These are phyloP conservation scores for Trametes coccinea DNA, from an alignment of 768 basidiomycete genomes.

Conservation along the genomic window DNA sequence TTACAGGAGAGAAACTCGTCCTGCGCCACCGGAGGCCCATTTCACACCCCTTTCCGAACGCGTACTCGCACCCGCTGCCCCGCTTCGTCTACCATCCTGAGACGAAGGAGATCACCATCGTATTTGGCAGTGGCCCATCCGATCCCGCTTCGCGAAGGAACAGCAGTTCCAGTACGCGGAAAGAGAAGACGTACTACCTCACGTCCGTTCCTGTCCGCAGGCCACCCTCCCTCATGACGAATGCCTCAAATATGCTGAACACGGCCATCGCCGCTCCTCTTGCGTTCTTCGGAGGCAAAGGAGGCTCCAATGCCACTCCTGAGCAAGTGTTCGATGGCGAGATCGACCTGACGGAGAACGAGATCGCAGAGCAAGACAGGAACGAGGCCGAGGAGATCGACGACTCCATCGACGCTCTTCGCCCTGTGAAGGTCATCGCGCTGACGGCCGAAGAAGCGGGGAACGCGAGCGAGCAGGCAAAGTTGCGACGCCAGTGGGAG, in stretches of 20 bases:
- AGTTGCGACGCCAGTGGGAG: constrained; percentile 49
- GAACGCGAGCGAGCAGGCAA: constrained; percentile 37
- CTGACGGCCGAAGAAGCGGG: constrained; percentile 39
- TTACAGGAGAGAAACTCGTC: constrained; percentile 61
- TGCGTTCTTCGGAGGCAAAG: constrained; percentile 45
- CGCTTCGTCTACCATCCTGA: constrained; percentile 58
- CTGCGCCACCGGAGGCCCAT: constrained; percentile 77
- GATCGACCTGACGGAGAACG: constrained; percentile 76
- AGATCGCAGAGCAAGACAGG: constrained; percentile 76
- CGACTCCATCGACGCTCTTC: constrained; percentile 58
- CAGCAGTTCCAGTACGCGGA: constrained; percentile 44
- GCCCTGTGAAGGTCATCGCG: constrained; percentile 57
- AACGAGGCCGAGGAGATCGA: constrained; percentile 80
- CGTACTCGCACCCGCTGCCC: constrained; percentile 75
- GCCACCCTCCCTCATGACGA: constrained; percentile 68
- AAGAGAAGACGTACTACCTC: constrained; percentile 58
- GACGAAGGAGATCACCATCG: constrained; percentile 59
- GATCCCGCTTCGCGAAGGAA: constrained; percentile 45
- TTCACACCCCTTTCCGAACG: constrained; percentile 76
- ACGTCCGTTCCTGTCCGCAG: constrained; percentile 66
- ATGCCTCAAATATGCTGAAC: constrained; percentile 66
- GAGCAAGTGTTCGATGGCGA: constrained; percentile 64
- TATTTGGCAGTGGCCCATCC: constrained; percentile 63
- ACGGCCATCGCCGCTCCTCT: constrained; percentile 62
- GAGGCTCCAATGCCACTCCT: constrained; percentile 43